Percentiles rank a stretch among this genome's conserved stretches.
Conservation (phyloP, 345 rosid species). For the rapeseed (Brassica napus) region DNA sequence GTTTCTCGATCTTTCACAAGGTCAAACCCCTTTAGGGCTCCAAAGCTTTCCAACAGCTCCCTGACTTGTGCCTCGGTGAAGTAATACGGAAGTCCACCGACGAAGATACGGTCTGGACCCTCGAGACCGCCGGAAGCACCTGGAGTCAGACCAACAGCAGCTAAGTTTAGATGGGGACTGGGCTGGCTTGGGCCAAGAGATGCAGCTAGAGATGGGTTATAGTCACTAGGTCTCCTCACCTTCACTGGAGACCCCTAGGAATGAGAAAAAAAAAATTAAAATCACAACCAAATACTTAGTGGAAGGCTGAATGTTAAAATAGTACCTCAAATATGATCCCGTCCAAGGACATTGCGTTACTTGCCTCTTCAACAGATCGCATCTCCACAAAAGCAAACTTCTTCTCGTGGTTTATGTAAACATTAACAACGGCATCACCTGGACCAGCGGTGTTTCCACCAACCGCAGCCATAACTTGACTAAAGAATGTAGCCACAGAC, state of each 20-base stretch:
- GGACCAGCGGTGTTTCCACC: conserved; percentile 98
- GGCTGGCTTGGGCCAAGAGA: conserved; percentile 96
- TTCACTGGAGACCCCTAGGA: conserved; percentile 88
- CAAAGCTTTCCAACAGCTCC: conserved; percentile 89
- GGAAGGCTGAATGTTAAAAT: not conserved
- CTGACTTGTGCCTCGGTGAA: conserved; percentile 88
- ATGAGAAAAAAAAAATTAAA: not conserved
- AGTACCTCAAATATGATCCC: conserved; percentile 88
- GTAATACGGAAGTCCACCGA: conserved; percentile 93
- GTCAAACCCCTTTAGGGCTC: conserved; percentile 84
- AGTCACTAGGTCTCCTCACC: conserved; percentile 95
- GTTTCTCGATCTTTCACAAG: conserved; percentile 94
- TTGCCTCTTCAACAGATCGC: conserved; percentile 98
- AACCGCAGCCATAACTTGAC: conserved; percentile 94
- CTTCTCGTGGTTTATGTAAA: conserved; percentile 91
- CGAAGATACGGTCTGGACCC: conserved; percentile 94
- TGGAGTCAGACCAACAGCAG: conserved; percentile 88
- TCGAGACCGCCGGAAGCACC: conserved; percentile 94
- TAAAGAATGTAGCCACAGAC: conserved; percentile 89
- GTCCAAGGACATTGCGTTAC: conserved; percentile 96
- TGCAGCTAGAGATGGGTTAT: conserved; percentile 90
- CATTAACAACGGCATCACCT: conserved; percentile 97
- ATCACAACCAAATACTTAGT: not conserved
- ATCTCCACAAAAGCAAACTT: conserved; percentile 97
- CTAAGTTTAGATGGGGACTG: conserved; percentile 78